Percentiles rank a stretch among this genome's conserved stretches.
Conservation (phyloP, 2,329 filamentous ascomycete species). For the Alternaria infectoria region DNA sequence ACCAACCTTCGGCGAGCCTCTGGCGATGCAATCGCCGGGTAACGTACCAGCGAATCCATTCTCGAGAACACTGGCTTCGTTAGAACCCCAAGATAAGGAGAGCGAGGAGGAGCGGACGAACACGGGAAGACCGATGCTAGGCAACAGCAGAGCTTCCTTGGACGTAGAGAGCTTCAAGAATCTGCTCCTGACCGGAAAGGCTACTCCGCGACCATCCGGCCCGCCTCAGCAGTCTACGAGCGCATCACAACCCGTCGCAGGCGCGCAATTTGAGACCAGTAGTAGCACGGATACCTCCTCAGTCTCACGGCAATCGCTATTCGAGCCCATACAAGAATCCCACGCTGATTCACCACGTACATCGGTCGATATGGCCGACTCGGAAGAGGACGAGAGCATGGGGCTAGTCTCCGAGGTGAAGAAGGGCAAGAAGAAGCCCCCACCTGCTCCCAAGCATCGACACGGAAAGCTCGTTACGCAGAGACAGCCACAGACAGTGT, state of each 20-base stretch:
- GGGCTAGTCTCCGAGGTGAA: conserved; percentile 38
- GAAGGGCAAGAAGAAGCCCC: conserved; percentile 72
- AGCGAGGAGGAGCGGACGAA: conserved; percentile 35
- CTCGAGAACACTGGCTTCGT: conserved; percentile 46
- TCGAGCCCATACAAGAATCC: conserved; percentile 57
- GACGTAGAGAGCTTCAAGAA: conserved; percentile 82
- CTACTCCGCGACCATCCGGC: conserved; percentile 47
- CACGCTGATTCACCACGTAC: conserved; percentile 62
- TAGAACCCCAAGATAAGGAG: conserved; percentile 38
- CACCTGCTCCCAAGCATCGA: conserved; percentile 69
- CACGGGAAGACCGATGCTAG: conserved; percentile 29
- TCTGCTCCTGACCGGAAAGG: conserved; percentile 75
- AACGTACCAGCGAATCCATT: conserved; percentile 47
- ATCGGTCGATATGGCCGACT: conserved; percentile 63
- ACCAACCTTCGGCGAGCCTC: conserved; percentile 16
- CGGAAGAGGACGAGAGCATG: conserved; percentile 56
- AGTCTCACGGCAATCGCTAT: conserved; percentile 64
- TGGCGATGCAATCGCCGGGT: conserved; percentile 21
- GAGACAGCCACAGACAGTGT: conserved; percentile 49
- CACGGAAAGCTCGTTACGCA: conserved; percentile 76
- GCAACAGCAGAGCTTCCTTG: conserved; percentile 56
- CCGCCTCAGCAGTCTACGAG: conserved; percentile 32
- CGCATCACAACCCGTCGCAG: conserved; percentile 27
- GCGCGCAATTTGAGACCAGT: conserved; percentile 50
- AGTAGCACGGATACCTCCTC: conserved; percentile 66